A percentile compares a stretch with the other conserved stretches of the same genome.
These are phyloP conservation scores for Coffea canephora DNA, from an alignment of 257 asterid species.

Conservation along the genomic window DNA sequence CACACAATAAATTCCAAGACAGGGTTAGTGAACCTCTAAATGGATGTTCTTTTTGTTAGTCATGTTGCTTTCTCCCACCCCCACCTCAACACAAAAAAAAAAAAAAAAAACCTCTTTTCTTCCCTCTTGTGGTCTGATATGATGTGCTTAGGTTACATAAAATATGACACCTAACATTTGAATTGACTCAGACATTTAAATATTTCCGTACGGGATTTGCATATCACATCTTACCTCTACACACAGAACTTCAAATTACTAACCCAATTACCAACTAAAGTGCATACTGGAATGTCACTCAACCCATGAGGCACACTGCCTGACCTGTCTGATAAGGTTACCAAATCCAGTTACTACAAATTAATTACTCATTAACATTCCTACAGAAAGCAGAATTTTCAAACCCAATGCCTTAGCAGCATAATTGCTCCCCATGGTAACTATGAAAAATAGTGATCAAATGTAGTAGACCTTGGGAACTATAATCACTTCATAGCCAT, in stretches of 20 bases:
- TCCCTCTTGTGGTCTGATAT: neutral
- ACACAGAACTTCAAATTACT: neutral
- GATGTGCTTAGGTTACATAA: neutral
- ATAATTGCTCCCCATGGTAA: neutral
- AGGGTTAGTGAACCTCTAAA: neutral
- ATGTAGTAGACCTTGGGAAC: neutral
- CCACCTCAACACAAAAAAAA: too few relatives aligned
- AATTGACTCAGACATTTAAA: neutral
- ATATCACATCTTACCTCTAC: neutral
- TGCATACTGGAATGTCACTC: neutral
- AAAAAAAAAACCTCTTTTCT: too few relatives aligned
- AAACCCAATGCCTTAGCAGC: neutral
- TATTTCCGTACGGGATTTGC: neutral
- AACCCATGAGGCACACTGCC: neutral
- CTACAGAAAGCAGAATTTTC: neutral
- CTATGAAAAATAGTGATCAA: neutral
- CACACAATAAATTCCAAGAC: neutral
- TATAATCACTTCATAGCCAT: neutral
- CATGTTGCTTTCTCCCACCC: neutral
- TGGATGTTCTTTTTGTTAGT: neutral
- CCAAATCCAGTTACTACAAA: neutral
- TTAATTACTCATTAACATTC: neutral
- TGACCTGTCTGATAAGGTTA: neutral
- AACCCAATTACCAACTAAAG: neutral
- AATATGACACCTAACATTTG: neutral